Evolutionary conservation across 345 rosid species (phyloP), one percentile per base, ranked within the genome.

Genomic region (Corchorus olitorius): DNA sequence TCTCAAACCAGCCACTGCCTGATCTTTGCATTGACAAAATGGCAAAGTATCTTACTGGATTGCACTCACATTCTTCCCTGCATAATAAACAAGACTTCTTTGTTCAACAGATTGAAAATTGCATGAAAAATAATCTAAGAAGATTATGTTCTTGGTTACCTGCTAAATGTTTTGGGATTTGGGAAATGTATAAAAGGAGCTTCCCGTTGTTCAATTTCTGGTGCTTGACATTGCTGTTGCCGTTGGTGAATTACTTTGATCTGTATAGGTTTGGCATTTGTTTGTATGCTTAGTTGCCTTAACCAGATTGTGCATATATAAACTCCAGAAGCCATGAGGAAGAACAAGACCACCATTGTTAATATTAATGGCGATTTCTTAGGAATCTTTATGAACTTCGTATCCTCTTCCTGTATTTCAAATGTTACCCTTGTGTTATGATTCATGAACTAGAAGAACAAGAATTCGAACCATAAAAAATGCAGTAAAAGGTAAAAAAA

Each of bases 1-100:
- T 96, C 89, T 96, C 99, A 80, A 93, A 96, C 99, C 99, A 96
- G 50, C 98, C 99, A 70, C 99, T 96, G 72, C 99, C 99, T 7
- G 97, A 96, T 80, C 99, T 94, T 89, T 96, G 99, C 98, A 92
- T 96, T 17, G 97, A 96, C 65, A 93, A 81, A 83, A 96, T 93
- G 19, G 98, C 98, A 74, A 96, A 93, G 83, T 92, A 83, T 86
- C 95, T 86, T 64, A 96, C 98, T 1, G 98, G 98, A 88, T 83
- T 84, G 90, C 99, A 93, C 0, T 74, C 70, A 83, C 98, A 93
- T 81, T 96, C 98, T 73, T 79, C 95, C 97, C 99, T 96, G 71
- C 71, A 66, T 12, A 45, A 45, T 27, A 17, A 61, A 62, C 27
- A 27, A 27, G 27, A 19, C 62, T 34, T 62, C 66, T 14, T 15